Conservation (phyloP, 805 yeast species). For the Vanderwaltozyma verrucispora region DNA sequence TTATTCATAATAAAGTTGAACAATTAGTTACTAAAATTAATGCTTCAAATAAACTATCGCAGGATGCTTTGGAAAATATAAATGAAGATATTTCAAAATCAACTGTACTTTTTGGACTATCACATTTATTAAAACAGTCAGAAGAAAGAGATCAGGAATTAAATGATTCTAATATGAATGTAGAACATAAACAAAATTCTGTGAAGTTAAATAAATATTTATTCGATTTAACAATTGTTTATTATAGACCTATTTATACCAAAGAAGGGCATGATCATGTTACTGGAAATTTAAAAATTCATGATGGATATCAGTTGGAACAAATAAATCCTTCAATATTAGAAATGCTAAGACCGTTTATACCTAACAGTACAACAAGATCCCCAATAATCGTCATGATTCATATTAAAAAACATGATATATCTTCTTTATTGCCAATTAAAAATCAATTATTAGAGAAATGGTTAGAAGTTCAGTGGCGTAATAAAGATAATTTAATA, state of each 20-base stretch:
- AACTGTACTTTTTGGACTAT: not conserved
- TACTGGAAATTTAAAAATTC: conserved; percentile 10
- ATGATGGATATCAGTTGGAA: conserved; percentile 21
- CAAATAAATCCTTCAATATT: conserved; percentile 26
- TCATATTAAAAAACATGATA: conserved; percentile 33
- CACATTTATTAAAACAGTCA: not conserved
- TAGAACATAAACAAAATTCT: not conserved
- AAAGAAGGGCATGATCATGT: conserved; percentile 16
- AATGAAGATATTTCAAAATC: not conserved
- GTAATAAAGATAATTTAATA: conserved; percentile 49
- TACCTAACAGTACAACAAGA: not conserved
- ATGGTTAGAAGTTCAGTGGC: conserved; percentile 73
- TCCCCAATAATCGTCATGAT: conserved; percentile 33
- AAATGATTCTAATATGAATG: not conserved
- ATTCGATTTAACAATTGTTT: conserved; percentile 30
- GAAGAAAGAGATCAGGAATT: not conserved
- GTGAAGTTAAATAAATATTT: conserved; percentile 11
- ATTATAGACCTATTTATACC: conserved; percentile 26
- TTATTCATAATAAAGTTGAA: conserved; percentile 27
- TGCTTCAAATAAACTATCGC: not conserved
- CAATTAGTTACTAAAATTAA: conserved; percentile 3
- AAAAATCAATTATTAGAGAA: conserved; percentile 50
- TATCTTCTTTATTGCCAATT: conserved; percentile 38
- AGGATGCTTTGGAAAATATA: not conserved
- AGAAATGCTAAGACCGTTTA: conserved; percentile 16